These are phyloP conservation scores for Apophysomyces elegans DNA, from an alignment of 371 early-diverging fungal genomes.

Conservation along the genomic window DNA sequence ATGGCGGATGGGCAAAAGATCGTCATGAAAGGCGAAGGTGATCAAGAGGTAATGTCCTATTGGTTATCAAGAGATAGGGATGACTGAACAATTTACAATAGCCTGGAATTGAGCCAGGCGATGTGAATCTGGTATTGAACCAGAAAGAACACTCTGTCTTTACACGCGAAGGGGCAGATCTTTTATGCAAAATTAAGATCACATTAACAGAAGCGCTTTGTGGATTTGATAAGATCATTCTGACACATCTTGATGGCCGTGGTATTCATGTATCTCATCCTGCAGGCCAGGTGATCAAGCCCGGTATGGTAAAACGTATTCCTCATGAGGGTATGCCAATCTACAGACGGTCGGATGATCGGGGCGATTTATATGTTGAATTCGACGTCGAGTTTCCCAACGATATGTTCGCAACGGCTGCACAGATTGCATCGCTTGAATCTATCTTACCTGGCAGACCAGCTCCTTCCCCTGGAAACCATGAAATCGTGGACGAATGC, in stretches of 20 bases:
- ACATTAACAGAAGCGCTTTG: conserved; percentile 91
- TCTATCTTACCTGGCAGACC: conserved; percentile 55
- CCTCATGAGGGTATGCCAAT: conserved; percentile 95
- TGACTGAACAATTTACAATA: background rate
- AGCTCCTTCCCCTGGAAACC: conserved; percentile 32
- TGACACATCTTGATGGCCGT: conserved; percentile 93
- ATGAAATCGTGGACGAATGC: conserved; percentile 55
- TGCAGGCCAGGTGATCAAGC: conserved; percentile 92
- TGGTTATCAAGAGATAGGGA: background rate
- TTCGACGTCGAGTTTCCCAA: conserved; percentile 96
- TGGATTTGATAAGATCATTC: conserved; percentile 82
- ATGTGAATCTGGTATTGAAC: conserved; percentile 84
- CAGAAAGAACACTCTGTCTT: conserved; percentile 84
- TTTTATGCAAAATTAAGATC: conserved; percentile 63
- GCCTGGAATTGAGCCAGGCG: conserved; percentile 43
- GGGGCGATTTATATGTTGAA: conserved; percentile 90
- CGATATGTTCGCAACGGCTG: conserved; percentile 69
- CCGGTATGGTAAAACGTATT: conserved; percentile 85
- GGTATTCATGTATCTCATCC: conserved; percentile 84
- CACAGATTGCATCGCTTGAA: conserved; percentile 51
- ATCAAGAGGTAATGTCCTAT: conserved; percentile 62
- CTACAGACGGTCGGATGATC: conserved; percentile 83
- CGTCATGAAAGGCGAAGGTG: conserved; percentile 89
- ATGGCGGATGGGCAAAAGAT: conserved; percentile 91
- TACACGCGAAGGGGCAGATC: conserved; percentile 76